Percentiles rank a stretch among this genome's conserved stretches.
phyloP scores from a whole-genome alignment of 352 stramenopile species.

The Aphanomyces invadans region DNA sequence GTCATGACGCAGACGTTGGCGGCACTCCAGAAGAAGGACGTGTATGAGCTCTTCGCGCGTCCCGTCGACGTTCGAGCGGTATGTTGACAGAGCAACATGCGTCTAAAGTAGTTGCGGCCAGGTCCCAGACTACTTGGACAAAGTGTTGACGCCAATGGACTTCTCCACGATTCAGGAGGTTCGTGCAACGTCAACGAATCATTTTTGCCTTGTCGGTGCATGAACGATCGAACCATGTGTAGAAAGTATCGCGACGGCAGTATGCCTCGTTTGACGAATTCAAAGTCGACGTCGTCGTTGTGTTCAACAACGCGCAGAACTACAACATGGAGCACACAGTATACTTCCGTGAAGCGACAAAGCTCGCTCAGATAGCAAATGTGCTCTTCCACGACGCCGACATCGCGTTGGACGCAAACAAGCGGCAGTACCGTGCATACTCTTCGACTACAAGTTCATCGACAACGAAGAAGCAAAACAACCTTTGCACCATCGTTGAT shows the following conservation, averaged over 20 bases:
- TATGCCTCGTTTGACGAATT: slow-evolving; percentile 21
- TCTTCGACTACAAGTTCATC: not conserved
- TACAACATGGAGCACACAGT: slow-evolving; percentile 23
- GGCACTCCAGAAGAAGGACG: slow-evolving; percentile 19
- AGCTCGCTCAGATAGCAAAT: not conserved
- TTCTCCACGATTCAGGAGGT: slow-evolving; percentile 21
- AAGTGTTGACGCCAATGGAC: slow-evolving; percentile 17
- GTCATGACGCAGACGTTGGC: not conserved
- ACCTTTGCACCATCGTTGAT: not conserved
- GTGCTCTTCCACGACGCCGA: slow-evolving; percentile 14
- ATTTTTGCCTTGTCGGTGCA: too few relatives aligned
- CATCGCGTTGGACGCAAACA: not conserved
- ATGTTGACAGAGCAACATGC: not conserved
- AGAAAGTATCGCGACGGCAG: slow-evolving; percentile 9
- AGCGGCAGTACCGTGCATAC: not conserved
- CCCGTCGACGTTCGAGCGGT: slow-evolving; percentile 18
- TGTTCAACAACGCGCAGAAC: slow-evolving; percentile 24
- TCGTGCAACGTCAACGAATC: too few relatives aligned
- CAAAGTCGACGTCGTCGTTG: slow-evolving; percentile 19
- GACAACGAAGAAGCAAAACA: too few relatives aligned
- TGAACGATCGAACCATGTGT: not conserved
- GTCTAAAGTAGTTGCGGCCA: not conserved
- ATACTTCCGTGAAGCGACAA: slow-evolving; percentile 15
- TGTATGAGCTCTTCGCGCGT: slow-evolving; percentile 12
- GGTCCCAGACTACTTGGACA: slow-evolving; percentile 23